Evolutionary conservation across 495 filamentous ascomycete species (phyloP).

Genomic region (Mycothermus thermophilus): DNA sequence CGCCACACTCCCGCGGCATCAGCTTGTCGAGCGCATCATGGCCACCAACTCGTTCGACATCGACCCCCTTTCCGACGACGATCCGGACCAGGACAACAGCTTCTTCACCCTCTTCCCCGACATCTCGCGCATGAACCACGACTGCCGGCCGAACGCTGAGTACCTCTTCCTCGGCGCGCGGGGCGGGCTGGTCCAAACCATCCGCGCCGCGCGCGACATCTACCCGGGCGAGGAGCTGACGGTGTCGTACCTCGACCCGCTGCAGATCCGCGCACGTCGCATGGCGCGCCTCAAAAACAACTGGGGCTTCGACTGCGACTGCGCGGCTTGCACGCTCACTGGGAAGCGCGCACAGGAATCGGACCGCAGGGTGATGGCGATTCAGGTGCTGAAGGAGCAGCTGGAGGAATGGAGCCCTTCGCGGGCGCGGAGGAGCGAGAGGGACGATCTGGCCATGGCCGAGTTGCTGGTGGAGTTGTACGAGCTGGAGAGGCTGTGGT

Average conservation of each 20-base stretch:
- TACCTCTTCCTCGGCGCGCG: slow-evolving; percentile 26
- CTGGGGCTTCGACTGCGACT: slow-evolving; percentile 31
- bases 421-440: slow-evolving; percentile 8
- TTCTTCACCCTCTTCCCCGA: slow-evolving; percentile 21
- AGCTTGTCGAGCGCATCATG: slow-evolving; percentile 13
- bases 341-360: slow-evolving; percentile 14
- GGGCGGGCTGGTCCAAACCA: slow-evolving; percentile 23
- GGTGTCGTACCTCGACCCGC: slow-evolving; percentile 27
- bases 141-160: slow-evolving; percentile 31
- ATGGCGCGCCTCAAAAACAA: slow-evolving; percentile 14
- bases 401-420: slow-evolving; percentile 18
- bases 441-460: slow-evolving; percentile 21
- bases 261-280: slow-evolving; percentile 15
- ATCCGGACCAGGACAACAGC: slow-evolving; percentile 13
- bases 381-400: slow-evolving; percentile 15
- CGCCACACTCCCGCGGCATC: slow-evolving; percentile 2
- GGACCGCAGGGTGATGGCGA: slow-evolving; percentile 20
- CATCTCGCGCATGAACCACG: slow-evolving; percentile 31
- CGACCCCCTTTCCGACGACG: slow-evolving; percentile 12
- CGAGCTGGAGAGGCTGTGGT: slow-evolving; percentile 25
- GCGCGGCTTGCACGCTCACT: slow-evolving; percentile 18
- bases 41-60: slow-evolving; percentile 26
- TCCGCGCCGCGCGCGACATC: slow-evolving; percentile 25
- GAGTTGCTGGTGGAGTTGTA: slow-evolving; percentile 24
- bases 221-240: slow-evolving; percentile 24